Evolutionary conservation across 441 rosid species (phyloP), one percentile per base, ranked within the genome.

Genomic region (Gossypium lobatum): DNA sequence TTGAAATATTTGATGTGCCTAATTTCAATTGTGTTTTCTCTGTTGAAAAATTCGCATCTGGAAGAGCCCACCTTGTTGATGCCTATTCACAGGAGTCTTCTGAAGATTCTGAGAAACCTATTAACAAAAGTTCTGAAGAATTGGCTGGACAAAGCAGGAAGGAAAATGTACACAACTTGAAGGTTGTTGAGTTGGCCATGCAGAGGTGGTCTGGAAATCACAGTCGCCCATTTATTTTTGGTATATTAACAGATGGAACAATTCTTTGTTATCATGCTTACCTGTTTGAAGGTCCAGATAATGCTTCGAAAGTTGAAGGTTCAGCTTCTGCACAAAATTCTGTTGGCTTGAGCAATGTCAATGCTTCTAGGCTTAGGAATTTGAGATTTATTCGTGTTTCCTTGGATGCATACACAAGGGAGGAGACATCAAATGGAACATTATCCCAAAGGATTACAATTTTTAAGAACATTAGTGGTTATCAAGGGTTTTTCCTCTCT

Each of bases 1-100:
- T 93, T 67, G 99, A 93, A 83, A 91, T 95, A 81, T 93, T 90
- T 78, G 99, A 95, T 72, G 97, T 95, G 80, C 98, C 97, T 50
- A 83, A 86, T 79, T 95, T 93, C 79, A 87, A 69, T 79, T 88
- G 91, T 85, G 91, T 95, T 70, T 95, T 88, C 83, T 85, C 88
- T 20, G 92, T 88, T 83, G 90, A 93, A 83, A 92, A 91, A 67
- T 93, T 93, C 77, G 83, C 87, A 3, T 93, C 91, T 77, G 99
- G 97, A 80, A 91, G 88, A 80, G 76, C 81, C 76, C 89, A 90
- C 84, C 93, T 95, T 72, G 77, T 80, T 78, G 97, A 95, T 78
- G 77, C 86, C 77, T 83, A 74, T 72, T 60, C 64, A 75, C 77
- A 62, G 71, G 96, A 91, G 73, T 72, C 80, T 68, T 74, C 69